These are phyloP conservation scores for Naganishia onofrii DNA, from an alignment of 768 basidiomycete genomes.

Conservation along the genomic window DNA sequence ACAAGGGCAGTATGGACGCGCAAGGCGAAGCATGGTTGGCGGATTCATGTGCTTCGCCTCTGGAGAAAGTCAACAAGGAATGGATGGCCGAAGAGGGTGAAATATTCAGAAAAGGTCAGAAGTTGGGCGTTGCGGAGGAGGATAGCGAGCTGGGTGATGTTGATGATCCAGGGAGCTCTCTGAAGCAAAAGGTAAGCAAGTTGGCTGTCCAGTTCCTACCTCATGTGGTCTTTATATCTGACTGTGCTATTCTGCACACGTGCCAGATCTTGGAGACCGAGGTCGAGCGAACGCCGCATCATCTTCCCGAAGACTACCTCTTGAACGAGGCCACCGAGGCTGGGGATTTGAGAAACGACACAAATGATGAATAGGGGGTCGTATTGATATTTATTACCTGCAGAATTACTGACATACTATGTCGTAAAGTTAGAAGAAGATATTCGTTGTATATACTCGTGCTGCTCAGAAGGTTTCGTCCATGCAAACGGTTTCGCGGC, in stretches of 20 bases:
- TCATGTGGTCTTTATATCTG: background rate
- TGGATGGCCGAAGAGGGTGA: slow-evolving; percentile 96
- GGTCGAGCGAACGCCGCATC: slow-evolving; percentile 31
- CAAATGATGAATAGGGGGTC: background rate
- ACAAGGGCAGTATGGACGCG: background rate
- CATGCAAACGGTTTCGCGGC: no score
- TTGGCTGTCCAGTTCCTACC: background rate
- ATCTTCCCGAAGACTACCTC: slow-evolving; percentile 1
- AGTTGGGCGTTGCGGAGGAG: slow-evolving; percentile 61
- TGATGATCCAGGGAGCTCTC: slow-evolving; percentile 66
- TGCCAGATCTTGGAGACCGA: slow-evolving; percentile 31
- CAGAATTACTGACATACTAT: background rate
- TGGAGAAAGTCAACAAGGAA: slow-evolving; percentile 53
- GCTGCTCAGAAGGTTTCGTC: no score
- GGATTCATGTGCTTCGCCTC: slow-evolving; percentile 25
- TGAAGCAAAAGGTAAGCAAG: slow-evolving; percentile 59
- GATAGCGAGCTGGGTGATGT: slow-evolving; percentile 69
- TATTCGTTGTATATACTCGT: background rate
- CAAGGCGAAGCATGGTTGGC: background rate
- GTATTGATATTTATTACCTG: background rate
- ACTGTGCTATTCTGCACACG: background rate
- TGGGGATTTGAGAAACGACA: background rate
- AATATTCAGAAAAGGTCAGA: slow-evolving; percentile 85
- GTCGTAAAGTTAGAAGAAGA: background rate
- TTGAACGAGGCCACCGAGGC: background rate